Base-by-base conservation (phyloP, 345 rosid species). In the Eucalyptus sp. region DNA sequence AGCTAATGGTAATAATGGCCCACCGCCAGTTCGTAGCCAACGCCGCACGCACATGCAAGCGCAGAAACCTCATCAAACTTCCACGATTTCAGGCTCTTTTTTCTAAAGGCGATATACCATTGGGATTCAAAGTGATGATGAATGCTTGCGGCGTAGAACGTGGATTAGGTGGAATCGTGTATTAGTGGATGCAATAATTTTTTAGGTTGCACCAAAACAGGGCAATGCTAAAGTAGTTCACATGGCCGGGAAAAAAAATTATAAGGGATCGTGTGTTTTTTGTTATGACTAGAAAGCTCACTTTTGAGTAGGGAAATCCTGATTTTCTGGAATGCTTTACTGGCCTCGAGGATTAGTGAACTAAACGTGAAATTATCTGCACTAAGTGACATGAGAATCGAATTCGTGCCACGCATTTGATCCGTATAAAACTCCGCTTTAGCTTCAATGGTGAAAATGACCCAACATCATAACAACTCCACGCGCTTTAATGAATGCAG, bases 21-120 rank as follows among this genome's bases (percentile, higher is more conserved):
- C 76, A 58, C 88, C 50, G 79, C 88, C 88, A 43, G 88, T 58
- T 58, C 68, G 79, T 60, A 87, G 49, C 76, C 79, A 71, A 43
- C 51, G 88, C 76, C 51, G 33, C 41, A 22, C 33, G 31, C 88
- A 87, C 76, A 87, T 56, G 76, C 88, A 41, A 8, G 44, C 76
- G 71, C 51, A 33, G 79, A 87, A 87, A 22, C 46, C 50, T 44
- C 43, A 54, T 29, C 80, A 27, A 33, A 87, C 24, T 87, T 68
- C 41, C 58, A 46, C 17, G 50, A 60, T 46, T 58, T 86, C 48
- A 25, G 62, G 13, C 46, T 31, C n/a, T 25, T 64, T n/a, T 8
- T 58, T 27, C 14, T 41, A 50, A 64, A 27, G 41, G n/a, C 50
- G 37, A 58, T 16, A 29, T 62, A 27, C 13, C 51, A 58, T 44